These are phyloP conservation scores for Fusarium sp. DNA, from an alignment of 2,329 filamentous ascomycete genomes.

Conservation along the genomic window DNA sequence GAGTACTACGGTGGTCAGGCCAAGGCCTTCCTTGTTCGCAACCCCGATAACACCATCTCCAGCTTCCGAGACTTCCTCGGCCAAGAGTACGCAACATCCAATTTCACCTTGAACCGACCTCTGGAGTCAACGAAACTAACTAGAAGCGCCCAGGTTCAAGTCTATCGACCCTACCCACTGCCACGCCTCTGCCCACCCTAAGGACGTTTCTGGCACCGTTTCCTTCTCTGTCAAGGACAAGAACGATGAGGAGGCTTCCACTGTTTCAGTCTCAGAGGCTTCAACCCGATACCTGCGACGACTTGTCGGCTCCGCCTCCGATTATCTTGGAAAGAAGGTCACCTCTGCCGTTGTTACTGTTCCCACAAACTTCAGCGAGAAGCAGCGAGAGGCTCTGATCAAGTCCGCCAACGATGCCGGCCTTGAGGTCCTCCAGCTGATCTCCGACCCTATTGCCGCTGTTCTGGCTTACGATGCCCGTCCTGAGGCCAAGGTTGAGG, in stretches of 20 bases:
- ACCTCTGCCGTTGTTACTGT: conserved; percentile 95
- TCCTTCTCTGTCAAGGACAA: conserved; percentile 89
- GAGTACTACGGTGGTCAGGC: conserved; percentile 97
- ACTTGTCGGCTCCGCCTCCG: conserved; percentile 84
- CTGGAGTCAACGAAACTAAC: conserved; percentile 35
- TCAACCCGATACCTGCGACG: conserved; percentile 87
- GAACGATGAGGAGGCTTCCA: conserved; percentile 71
- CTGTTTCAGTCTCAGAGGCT: conserved; percentile 82
- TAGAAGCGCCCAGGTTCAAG: conserved; percentile 73
- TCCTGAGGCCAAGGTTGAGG: conserved; percentile 77
- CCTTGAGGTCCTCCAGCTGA: conserved; percentile 91
- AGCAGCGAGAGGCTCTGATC: conserved; percentile 84
- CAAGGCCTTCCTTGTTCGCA: conserved; percentile 92
- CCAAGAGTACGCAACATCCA: conserved; percentile 75
- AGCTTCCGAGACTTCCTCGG: conserved; percentile 97
- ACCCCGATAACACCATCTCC: conserved; percentile 91
- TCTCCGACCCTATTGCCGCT: conserved; percentile 90
- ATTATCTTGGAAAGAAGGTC: conserved; percentile 92
- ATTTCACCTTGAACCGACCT: neutral
- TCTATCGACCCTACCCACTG: conserved; percentile 95
- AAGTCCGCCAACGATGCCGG: conserved; percentile 83
- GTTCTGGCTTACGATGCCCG: conserved; percentile 92
- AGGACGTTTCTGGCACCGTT: conserved; percentile 77
- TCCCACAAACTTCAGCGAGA: conserved; percentile 91
- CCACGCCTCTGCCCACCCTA: conserved; percentile 91